Evolutionary conservation across 1,284 basidiomycete species (phyloP), one percentile per base, ranked within the genome.

Genomic region (Acaromyces ingoldii): DNA sequence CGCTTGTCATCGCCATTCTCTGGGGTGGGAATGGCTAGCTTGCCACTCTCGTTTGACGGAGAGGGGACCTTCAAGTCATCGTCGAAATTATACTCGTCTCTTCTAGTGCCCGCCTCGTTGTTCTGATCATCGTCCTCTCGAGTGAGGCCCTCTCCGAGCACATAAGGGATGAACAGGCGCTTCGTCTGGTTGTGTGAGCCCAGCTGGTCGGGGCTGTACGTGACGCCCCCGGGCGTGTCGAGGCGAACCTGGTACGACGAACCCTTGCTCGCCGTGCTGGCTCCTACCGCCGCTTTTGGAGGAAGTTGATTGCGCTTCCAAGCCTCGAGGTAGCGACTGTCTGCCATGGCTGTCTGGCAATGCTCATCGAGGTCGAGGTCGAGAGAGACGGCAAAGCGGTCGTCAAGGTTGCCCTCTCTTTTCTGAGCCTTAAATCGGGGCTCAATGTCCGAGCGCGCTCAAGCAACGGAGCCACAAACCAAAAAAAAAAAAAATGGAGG

Each of bases 141-240:
- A n/a, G n/a, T n/a, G n/a, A n/a, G n/a, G n/a, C 24, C 49, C 22
- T n/a, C 46, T 13, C n/a, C 36, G 22, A 45, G 13, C 24, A 4
- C 33, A 11, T 28, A 33, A 5, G 65, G 64, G 30, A 67, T 56
- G 41, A 74, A 74, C 19, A 72, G 54, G 0, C 72, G 58, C 44
- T 69, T 69, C 26, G 49, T 46, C 31, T 58, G 57, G 41, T 70
- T 73, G 55, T 74, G 72, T 36, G 62, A 58, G 7, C 55, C 53
- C 4, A 63, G 45, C 15, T 53, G 45, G 53, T 70, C 70, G 10
- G 72, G 72, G 1, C 67, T 69, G 39, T 70, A 70, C 9, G 70
- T 59, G 25, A 71, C 52, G n/a, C 69, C 70, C 15, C 62, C 68
- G 0, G 71, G 71, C 4, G 57, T 62, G 24, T 74, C 72, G n/a